A percentile compares a stretch with the other conserved stretches of the same genome.
Evolutionary conservation across 306 rosid genomes (phyloP).

Genomic region (Inga oerstediana): DNA sequence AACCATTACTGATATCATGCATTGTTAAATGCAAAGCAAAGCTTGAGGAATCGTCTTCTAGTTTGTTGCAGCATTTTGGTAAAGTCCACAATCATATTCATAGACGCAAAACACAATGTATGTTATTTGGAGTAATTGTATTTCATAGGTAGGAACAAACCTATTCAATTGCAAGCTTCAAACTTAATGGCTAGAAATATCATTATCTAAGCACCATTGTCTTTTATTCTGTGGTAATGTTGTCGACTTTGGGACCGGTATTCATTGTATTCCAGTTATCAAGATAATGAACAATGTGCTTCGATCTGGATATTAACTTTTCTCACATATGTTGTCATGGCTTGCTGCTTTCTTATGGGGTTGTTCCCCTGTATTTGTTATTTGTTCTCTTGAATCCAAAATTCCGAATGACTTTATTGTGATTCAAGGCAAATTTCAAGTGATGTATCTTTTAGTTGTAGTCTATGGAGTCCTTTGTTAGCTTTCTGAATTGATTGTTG

Average conservation of each 20-base stretch:
- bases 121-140: neutral
- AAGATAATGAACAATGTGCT: slow-evolving; percentile 8
- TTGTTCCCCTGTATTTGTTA: neutral
- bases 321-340: neutral
- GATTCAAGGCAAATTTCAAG: neutral
- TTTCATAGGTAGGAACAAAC: neutral
- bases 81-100: neutral
- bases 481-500: slow-evolving; percentile 3
- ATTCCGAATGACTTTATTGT: neutral
- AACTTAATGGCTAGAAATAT: neutral
- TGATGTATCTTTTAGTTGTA: neutral
- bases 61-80: slow-evolving; percentile 14
- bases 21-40: slow-evolving; percentile 9
- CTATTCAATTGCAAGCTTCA: slow-evolving; percentile 7
- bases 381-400: slow-evolving; percentile 17
- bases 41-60: neutral
- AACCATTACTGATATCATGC: neutral
- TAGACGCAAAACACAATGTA: neutral
- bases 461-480: neutral
- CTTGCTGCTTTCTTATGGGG: slow-evolving; percentile 6
- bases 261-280: neutral
- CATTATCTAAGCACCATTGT: neutral
- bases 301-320: slow-evolving; percentile 2
- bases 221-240: neutral
- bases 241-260: slow-evolving; percentile 7